Conservation (phyloP, 495 filamentous ascomycete genomes). For the Penicillium canescens region DNA sequence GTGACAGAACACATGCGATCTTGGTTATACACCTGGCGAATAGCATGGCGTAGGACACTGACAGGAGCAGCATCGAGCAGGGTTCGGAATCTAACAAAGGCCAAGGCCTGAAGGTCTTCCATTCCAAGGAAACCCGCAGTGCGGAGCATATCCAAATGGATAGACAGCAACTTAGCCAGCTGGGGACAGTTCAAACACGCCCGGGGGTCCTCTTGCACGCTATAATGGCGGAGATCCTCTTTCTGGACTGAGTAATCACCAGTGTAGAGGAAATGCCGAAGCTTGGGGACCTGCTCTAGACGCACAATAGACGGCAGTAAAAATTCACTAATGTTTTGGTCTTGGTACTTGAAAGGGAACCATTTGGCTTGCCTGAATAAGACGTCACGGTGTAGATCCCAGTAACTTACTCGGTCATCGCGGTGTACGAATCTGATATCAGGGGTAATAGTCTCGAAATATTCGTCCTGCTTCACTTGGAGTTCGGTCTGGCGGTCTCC, state of each 20-base stretch:
- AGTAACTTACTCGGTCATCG: not conserved
- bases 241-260: constrained; percentile 2
- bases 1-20: not conserved
- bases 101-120: constrained; percentile 2
- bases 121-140: constrained; percentile 2
- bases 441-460: not conserved
- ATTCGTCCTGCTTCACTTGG: not conserved
- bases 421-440: not conserved
- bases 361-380: not conserved
- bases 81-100: constrained; percentile 4
- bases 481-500: constrained; percentile 4
- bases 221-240: not conserved
- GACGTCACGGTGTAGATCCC: not conserved
- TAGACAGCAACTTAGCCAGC: not conserved
- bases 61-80: not conserved
- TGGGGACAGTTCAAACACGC: constrained; percentile 2
- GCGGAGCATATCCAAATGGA: constrained; percentile 1
- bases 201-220: not conserved
- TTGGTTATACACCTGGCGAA: not conserved
- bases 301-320: not conserved
- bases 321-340: not conserved
- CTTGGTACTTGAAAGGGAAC: not conserved
- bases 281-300: not conserved
- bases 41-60: not conserved
- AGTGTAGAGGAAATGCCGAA: constrained; percentile 7